These are phyloP conservation scores for Eruca vesicaria DNA, from an alignment of 441 rosid species.

Conservation along the genomic window DNA sequence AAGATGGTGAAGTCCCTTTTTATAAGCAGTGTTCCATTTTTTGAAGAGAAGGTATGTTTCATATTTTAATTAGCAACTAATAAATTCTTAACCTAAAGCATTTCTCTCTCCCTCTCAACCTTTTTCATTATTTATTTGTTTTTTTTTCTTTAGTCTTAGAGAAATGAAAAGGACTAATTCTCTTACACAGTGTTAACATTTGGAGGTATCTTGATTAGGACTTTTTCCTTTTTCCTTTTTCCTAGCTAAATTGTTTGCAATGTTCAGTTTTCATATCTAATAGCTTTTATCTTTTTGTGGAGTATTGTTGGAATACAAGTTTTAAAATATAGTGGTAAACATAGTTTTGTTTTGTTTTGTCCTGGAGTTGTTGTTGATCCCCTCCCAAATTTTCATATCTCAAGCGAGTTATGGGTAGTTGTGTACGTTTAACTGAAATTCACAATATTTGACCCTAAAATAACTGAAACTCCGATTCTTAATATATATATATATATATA, in stretches of 20 bases:
- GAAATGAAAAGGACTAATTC: background rate
- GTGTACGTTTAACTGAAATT: background rate
- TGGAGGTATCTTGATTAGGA: background rate
- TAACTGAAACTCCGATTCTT: no score
- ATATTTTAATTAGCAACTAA: background rate
- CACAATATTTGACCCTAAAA: background rate
- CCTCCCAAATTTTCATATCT: background rate
- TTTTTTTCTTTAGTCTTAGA: background rate
- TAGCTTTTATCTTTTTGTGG: background rate
- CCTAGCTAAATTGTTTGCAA: background rate
- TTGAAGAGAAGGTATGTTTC: background rate
- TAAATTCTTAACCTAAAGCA: background rate
- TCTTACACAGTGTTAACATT: background rate
- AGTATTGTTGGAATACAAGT: background rate
- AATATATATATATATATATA: no score
- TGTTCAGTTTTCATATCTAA: background rate
- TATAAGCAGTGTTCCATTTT: slow-evolving; percentile 19
- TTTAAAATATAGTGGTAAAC: background rate
- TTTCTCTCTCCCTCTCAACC: background rate
- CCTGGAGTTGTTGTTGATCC: background rate
- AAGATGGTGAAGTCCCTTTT: slow-evolving; percentile 22
- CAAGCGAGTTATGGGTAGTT: background rate
- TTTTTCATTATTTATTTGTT: background rate
- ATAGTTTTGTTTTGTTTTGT: background rate
- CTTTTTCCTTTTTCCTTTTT: background rate